A percentile compares a stretch with the other conserved stretches of the same genome.
Evolutionary conservation across 164 flowering plant genomes (phyloP).

Genomic region (Vitis labrusca): DNA sequence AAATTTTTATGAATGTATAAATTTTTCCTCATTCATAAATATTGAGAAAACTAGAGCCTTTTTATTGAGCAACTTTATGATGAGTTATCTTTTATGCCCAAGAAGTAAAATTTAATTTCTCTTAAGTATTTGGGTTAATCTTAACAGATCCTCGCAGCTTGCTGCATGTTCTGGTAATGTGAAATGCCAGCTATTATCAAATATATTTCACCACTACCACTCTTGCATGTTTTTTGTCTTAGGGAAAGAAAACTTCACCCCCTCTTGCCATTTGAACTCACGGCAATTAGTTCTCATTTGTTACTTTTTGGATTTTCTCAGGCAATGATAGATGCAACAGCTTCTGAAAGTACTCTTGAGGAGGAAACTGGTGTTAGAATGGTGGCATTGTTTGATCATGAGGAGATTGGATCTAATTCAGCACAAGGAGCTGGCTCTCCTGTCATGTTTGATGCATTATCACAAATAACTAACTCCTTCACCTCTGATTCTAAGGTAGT

Average conservation of each 20-base stretch:
- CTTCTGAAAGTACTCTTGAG: conserved; percentile 52
- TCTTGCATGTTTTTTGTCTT: too few species aligned
- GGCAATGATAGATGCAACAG: conserved; percentile 47
- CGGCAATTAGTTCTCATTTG: conserved; percentile 1
- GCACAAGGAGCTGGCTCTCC: conserved; percentile 99
- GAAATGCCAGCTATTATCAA: too few species aligned
- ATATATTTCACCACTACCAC: too few species aligned
- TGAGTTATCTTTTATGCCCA: not conserved
- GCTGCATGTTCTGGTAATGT: not conserved
- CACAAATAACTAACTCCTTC: conserved; percentile 74
- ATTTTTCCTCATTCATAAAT: too few species aligned
- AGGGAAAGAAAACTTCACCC: too few species aligned
- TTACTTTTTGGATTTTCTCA: conserved; percentile 13
- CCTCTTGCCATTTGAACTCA: not conserved
- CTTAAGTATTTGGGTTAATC: not conserved
- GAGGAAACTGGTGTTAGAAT: conserved; percentile 72
- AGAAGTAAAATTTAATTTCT: too few species aligned
- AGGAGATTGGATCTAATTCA: conserved; percentile 58
- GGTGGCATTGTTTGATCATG: conserved; percentile 67
- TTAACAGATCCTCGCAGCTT: not conserved
- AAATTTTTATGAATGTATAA: too few species aligned
- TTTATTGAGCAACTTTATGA: too few species aligned
- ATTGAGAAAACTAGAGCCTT: too few species aligned
- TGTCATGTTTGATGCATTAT: conserved; percentile 82
- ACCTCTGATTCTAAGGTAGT: conserved; percentile 62